Evolutionary conservation across 2,329 filamentous ascomycete genomes (phyloP), one percentile per base, ranked within the genome.

Genomic region (Cercospora janseana): DNA sequence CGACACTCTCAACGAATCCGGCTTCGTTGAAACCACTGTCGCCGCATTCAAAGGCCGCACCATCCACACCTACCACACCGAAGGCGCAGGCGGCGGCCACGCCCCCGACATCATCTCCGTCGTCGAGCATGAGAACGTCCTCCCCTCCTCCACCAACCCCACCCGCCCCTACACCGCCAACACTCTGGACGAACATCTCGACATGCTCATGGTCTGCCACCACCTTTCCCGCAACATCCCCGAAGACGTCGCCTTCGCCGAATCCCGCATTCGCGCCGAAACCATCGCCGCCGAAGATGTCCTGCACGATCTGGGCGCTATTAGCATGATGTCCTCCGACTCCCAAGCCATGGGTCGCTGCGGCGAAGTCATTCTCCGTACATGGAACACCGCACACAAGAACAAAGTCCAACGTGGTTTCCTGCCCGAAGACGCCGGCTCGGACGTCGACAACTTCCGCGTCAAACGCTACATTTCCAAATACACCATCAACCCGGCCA

Each of bases 151-250:
- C 38, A 97, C 92, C 0, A 97, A 95, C 68, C 92, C 92, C 0
- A 97, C 92, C 1, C 79, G 91, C 2, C 92, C 92, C 0, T 96
- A 84, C 70, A 97, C 92, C 1, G 77, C 79, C 58, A 96, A 97
- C 74, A 97, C 92, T 0, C 79, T 97, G 0, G 92, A 96, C 65
- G 92, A 97, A 71, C 92, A 97, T 71, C 80, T 96, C 10, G 92
- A 97, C 73, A 97, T 97, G 92, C 75, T 96, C 38, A 96, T 96
- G 92, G 89, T 95, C 28, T 97, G 92, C 75, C 92, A 97, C 70
- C 92, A 97, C 66, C 76, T 97, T 7, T 90, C 85, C 45, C 88
- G 88, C 70, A 85, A 95, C 70, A 96, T 96, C 52, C 88, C 91
- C 51, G 92, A 97, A 72, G 92, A 97, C 67, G 86, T 97, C 10